Conservation (phyloP, 805 yeast genomes). For the Torulaspora maleeae region DNA sequence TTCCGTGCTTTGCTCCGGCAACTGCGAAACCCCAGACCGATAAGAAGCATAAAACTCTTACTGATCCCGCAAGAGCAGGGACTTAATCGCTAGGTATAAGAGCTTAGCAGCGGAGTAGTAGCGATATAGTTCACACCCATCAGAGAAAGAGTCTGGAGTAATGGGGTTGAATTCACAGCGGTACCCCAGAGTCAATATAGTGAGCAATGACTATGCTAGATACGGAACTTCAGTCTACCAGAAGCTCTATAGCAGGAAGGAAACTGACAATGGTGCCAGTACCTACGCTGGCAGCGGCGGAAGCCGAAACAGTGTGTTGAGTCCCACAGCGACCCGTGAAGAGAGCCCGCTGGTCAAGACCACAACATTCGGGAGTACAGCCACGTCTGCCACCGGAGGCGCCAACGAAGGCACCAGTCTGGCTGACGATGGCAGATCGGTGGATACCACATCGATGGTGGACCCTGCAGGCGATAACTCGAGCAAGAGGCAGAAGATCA, state of each 20-base stretch:
- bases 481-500: slow-evolving; percentile 19
- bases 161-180: slow-evolving; percentile 7
- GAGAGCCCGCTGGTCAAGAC: slow-evolving; percentile 6
- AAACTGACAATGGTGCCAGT: slow-evolving; percentile 2
- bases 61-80: background rate
- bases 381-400: slow-evolving; percentile 1
- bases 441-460: slow-evolving; percentile 4
- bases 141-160: background rate
- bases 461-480: slow-evolving; percentile 8
- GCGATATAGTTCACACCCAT: background rate
- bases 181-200: slow-evolving; percentile 29
- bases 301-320: background rate
- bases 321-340: slow-evolving; percentile 3
- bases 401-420: slow-evolving; percentile 3
- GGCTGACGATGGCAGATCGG: slow-evolving; percentile 5
- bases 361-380: slow-evolving; percentile 4
- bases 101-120: background rate
- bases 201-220: slow-evolving; percentile 36
- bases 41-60: background rate
- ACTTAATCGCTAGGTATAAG: background rate
- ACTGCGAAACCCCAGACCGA: slow-evolving; percentile 1
- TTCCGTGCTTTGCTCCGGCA: background rate
- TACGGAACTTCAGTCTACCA: slow-evolving; percentile 39
- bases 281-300: background rate
- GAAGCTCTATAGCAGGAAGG: slow-evolving; percentile 18